Base-by-base conservation (phyloP, 805 yeast species). In the Candida pseudoglaebosa region DNA sequence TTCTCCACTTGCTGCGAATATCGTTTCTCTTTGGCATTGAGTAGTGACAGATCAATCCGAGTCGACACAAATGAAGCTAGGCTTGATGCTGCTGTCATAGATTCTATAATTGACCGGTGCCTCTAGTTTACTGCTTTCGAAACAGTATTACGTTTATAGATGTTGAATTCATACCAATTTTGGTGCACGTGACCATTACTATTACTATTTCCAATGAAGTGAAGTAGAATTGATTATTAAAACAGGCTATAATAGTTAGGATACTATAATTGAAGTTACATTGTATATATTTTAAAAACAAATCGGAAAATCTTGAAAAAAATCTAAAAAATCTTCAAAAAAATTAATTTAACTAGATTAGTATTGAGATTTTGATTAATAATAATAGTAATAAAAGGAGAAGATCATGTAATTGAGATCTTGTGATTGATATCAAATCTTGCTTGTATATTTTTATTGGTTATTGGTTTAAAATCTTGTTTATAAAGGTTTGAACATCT, bases 1-100 rank as follows among this genome's bases (percentile, higher is more conserved):
- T 81, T 76, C 37, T 84, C 91, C 9, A 91, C 73, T 41, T 73
- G 79, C n/a, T 76, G 69, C 15, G 70, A 65, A 53, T 80, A 83
- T 43, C 84, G 79, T 62, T 77, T 83, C 53, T 84, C 90, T 42
- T 47, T 49, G 28, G 49, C 22, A 17, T 22, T 33, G 17, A 33
- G 20, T 6, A 5, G 28, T 5, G 29, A 13, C 15, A 18, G 19
- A 22, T 33, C 36, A 22, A 15, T 21, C 7, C 36, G 16, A 12
- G 8, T 22, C 18, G 36, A 33, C 20, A 33, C 18, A 22, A 6
- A 33, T 8, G 36, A 33, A 12, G 36, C 12, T 20, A 14, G 12
- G 4, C n/a, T 14, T 5, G 36, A 5, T n/a, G 22, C n/a, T 22
- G 36, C 22, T 22, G 36, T 9, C 36, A 33, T 33, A 16, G n/a